A percentile compares a stretch with the other conserved stretches of the same genome.
Evolutionary conservation across 2,329 filamentous ascomycete species (phyloP).

Genomic region (Xylaria sp.): DNA sequence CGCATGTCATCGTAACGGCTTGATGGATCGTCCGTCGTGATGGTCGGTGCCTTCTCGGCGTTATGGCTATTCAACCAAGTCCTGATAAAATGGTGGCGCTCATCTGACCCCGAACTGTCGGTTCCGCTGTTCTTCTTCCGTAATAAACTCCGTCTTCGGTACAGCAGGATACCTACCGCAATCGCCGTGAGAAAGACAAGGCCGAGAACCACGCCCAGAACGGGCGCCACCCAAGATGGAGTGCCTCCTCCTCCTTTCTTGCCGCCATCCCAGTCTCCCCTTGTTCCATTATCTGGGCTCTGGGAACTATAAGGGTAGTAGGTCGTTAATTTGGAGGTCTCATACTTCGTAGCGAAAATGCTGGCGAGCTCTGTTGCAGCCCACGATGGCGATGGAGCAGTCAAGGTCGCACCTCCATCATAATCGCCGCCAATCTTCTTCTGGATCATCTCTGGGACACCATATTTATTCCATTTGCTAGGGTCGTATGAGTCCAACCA

Average conservation of each 20-base stretch:
- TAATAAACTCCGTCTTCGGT: slow-evolving; percentile 60
- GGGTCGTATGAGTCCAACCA: slow-evolving; percentile 80
- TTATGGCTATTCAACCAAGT: slow-evolving; percentile 60
- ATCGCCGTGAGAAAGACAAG: slow-evolving; percentile 64
- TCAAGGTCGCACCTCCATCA: slow-evolving; percentile 75
- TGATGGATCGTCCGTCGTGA: slow-evolving; percentile 57
- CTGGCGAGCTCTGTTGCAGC: slow-evolving; percentile 57
- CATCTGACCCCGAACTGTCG: slow-evolving; percentile 55
- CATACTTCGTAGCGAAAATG: slow-evolving; percentile 67
- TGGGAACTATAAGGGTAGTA: slow-evolving; percentile 68
- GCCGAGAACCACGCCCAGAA: slow-evolving; percentile 70
- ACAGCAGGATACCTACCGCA: slow-evolving; percentile 63
- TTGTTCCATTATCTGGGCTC: slow-evolving; percentile 46
- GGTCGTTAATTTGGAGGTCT: slow-evolving; percentile 63
- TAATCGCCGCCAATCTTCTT: slow-evolving; percentile 73
- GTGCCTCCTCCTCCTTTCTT: slow-evolving; percentile 51
- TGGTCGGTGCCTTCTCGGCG: slow-evolving; percentile 56
- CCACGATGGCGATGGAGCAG: slow-evolving; percentile 70
- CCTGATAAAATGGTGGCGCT: slow-evolving; percentile 59
- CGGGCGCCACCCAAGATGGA: slow-evolving; percentile 68
- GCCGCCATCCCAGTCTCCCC: slow-evolving; percentile 39
- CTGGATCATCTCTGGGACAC: slow-evolving; percentile 72
- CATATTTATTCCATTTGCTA: slow-evolving; percentile 70
- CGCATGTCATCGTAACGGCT: slow-evolving; percentile 54
- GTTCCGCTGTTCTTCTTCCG: slow-evolving; percentile 51